Evolutionary conservation across 2,329 filamentous ascomycete genomes (phyloP), one percentile per base, ranked within the genome.

Genomic region (Fusarium falciforme): DNA sequence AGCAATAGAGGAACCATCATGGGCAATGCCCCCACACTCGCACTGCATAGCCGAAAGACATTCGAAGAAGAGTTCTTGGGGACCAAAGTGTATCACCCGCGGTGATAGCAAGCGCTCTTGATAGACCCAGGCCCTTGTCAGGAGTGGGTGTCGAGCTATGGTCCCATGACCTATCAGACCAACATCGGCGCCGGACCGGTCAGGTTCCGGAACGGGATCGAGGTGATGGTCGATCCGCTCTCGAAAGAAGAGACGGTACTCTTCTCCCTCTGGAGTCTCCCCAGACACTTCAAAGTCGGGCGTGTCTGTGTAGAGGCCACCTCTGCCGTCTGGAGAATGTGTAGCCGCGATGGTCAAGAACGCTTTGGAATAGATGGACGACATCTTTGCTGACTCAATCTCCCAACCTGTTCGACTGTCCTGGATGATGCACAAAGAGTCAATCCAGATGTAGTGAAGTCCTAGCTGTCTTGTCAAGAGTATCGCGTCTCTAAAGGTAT

Each of bases 31-130:
- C 2, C 63, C 64, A 27, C 76, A 77, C 36, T 79, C 74, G 40
- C 74, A 78, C 14, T 61, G 59, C 16, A 59, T 59, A 9, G 31
- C 42, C 16, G 59, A 31, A 11, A 63, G 47, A 36, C 74, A 76
- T 36, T 76, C 70, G 8, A 72, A 70, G 25, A 76, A 55, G 2
- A 74, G n/a, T 60, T 77, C 73, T 16, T 70, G 44, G 4, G 62
- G 61, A 1, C 61, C 68, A 20, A 77, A 79, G 58, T 79, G 76
- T 8, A 79, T 29, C 1, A 77, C 55, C 4, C 78, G 64, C 4
- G 75, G 68, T 0, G 77, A 71, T 5, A 80, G 64, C 2, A 77
- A 52, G 4, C 78, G 72, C 40, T 80, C 78, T 33, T 79, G 78
- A 27, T 77, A 71, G 1, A 70, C 68, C 77, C 78, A 79, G 1